A percentile compares a stretch with the other conserved stretches of the same genome.
Conservation (phyloP, 768 basidiomycete species). For the Podaxis sp. region DNA sequence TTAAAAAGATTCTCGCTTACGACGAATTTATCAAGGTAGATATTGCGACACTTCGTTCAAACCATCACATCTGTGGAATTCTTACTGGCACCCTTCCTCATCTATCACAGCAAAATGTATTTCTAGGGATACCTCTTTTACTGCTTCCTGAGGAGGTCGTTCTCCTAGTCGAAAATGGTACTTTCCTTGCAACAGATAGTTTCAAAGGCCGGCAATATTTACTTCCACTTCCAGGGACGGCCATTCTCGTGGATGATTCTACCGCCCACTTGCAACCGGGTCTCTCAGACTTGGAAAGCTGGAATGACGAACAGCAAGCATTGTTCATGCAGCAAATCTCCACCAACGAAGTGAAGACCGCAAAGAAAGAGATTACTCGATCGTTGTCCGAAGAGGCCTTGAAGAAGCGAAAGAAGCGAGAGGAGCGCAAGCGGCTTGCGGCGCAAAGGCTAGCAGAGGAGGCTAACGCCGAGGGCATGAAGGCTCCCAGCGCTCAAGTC, state of each 20-base stretch:
- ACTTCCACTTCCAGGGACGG: conserved; percentile 50
- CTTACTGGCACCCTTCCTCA: conserved; percentile 90
- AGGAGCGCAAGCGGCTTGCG: conserved; percentile 36
- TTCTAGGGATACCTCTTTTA: conserved; percentile 87
- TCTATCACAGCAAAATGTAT: conserved; percentile 93
- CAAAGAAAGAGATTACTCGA: conserved; percentile 35
- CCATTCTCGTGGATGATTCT: conserved; percentile 72
- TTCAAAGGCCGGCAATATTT: conserved; percentile 2
- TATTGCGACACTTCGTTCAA: conserved; percentile 71
- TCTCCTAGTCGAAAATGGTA: conserved; percentile 80
- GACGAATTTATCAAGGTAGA: conserved; percentile 41
- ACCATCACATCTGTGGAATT: conserved; percentile 81
- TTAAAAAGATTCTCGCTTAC: conserved; percentile 4
- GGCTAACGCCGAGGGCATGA: conserved; percentile 13
- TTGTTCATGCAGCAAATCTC: conserved; percentile 44
- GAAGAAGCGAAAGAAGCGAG: conserved; percentile 69
- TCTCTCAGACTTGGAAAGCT: conserved; percentile 40
- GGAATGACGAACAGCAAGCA: conserved; percentile 48
- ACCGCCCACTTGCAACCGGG: conserved; percentile 50
- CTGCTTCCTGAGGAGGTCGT: conserved; percentile 92
- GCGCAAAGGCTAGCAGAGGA: conserved; percentile 13
- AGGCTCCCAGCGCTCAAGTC: neutral
- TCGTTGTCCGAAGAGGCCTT: conserved; percentile 60
- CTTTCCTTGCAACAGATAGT: conserved; percentile 13
- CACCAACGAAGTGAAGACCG: conserved; percentile 43